Evolutionary conservation across 1,139 yeast genomes (phyloP), one percentile per base, ranked within the genome.

Genomic region (Pichia kudriavzevii): DNA sequence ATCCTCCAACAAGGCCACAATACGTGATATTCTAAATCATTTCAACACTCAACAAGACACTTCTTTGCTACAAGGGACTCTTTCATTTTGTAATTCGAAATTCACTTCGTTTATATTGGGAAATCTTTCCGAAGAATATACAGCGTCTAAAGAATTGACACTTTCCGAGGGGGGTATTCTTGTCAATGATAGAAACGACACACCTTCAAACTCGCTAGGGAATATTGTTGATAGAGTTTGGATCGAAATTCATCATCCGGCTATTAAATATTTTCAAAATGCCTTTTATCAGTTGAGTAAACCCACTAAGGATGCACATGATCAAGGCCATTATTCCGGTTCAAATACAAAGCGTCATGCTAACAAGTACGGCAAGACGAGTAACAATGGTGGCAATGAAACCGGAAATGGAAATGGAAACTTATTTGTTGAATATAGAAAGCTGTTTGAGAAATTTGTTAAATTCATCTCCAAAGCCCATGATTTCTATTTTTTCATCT

Each of bases 231-330:
- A 74, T 31, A 46, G 54, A 5, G 52, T 75, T 15, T 79, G 87
- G 87, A 51, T 63, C 18, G 72, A 73, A 12, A 67, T 79, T 47
- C 80, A 76, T 47, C 75, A 76, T 46, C 84, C 84, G 1, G 66
- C 74, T 1, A 65, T 78, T 41, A 76, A 75, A 44, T 68, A 67
- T 50, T 77, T 64, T 44, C 71, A 67, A 45, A 45, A 50, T 9
- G 66, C 60, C 32, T 73, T 69, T 48, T 59, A 59, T 5, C 48
- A 47, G 3, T 45, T 63, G 18, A 42, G 18, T 20, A 32, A 32
- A 18, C 24, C 36, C 13, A 10, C 22, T 7, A 37, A 34, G 18
- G 30, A 14, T 13, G 5, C 1, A 9, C 12, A 15, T 8, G 25
- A 6, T 4, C 29, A 29, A 22, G 23, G 17, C 5, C 36, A 34